Evolutionary conservation across 495 filamentous ascomycete species (phyloP).

Genomic region (Pyrenula aspistea): DNA sequence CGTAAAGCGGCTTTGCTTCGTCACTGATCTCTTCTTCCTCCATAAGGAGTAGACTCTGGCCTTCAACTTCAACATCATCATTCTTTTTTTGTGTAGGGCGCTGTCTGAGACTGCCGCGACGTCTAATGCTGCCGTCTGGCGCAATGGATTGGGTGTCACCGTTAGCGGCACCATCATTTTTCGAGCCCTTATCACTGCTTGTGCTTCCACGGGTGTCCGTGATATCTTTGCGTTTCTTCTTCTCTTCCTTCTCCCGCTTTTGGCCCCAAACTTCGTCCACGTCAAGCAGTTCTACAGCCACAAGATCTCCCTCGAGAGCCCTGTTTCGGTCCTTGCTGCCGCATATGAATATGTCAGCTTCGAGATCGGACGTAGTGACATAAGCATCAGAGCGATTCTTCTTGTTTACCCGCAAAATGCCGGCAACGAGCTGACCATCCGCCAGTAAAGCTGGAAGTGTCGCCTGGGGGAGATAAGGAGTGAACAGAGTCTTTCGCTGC

Average conservation of each 20-base stretch:
- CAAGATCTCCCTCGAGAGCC: conserved; percentile 88
- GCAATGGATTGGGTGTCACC: conserved; percentile 50
- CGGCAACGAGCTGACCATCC: conserved; percentile 89
- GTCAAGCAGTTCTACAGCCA: conserved; percentile 91
- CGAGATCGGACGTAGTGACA: conserved; percentile 84
- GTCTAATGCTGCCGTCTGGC: conserved; percentile 69
- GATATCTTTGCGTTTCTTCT: conserved; percentile 99
- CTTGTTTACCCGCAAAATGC: conserved; percentile 96
- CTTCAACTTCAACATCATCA: conserved; percentile 97
- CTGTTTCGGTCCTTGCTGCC: conserved; percentile 97
- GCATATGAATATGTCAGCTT: conserved; percentile 98
- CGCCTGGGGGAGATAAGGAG: conserved; percentile 92
- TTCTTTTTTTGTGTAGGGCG: conserved; percentile 99
- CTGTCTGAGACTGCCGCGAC: conserved; percentile 88
- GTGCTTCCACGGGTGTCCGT: conserved; percentile 73
- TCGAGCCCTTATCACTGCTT: conserved; percentile 53
- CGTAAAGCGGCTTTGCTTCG: conserved; percentile 93
- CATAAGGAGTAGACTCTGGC: conserved; percentile 88
- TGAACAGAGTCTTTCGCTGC: conserved; percentile 96
- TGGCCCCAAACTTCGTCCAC: conserved; percentile 98
- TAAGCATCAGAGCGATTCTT: conserved; percentile 99
- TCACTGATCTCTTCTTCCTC: conserved; percentile 99
- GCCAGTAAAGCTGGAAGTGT: conserved; percentile 81
- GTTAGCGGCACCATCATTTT: conserved; percentile 51
- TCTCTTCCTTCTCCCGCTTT: conserved; percentile 98